Evolutionary conservation across 1,139 yeast genomes (phyloP).

Genomic region (Casaregolazyma lundiana): DNA sequence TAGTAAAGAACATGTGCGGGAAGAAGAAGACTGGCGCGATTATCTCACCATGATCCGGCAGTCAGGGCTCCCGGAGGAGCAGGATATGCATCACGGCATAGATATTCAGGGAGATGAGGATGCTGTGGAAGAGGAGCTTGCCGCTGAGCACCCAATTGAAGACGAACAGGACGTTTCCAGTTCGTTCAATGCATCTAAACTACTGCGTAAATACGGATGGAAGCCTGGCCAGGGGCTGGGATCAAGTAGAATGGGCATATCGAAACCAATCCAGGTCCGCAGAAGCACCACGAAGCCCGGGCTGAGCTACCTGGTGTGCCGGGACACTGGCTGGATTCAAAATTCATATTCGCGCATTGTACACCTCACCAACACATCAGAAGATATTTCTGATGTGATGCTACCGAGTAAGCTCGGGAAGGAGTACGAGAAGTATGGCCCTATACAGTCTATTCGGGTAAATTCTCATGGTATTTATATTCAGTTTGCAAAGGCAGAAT

Average conservation of each 20-base stretch:
- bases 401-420: slow-evolving; percentile 2
- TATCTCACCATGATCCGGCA: slow-evolving; percentile 23
- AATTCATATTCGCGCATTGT: not conserved
- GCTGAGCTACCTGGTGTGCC: slow-evolving; percentile 19
- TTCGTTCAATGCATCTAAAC: slow-evolving; percentile 5
- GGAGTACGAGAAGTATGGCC: slow-evolving; percentile 2
- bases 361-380: not conserved
- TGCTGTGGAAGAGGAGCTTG: slow-evolving; percentile 12
- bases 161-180: slow-evolving; percentile 13
- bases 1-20: slow-evolving; percentile 16
- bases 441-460: not conserved
- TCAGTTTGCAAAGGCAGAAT: not conserved
- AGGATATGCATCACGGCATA: slow-evolving; percentile 10
- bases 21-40: slow-evolving; percentile 19
- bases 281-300: slow-evolving; percentile 18
- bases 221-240: slow-evolving; percentile 20
- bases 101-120: slow-evolving; percentile 21
- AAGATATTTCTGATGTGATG: not conserved
- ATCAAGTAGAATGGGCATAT: slow-evolving; percentile 19
- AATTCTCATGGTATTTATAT: not conserved
- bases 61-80: slow-evolving; percentile 13
- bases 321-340: slow-evolving; percentile 10
- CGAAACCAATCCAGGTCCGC: slow-evolving; percentile 19
- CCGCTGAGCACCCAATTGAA: slow-evolving; percentile 16
- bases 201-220: slow-evolving; percentile 26